Evolutionary conservation across 257 asterid species (phyloP).

Genomic region (Primulina eburnea): DNA sequence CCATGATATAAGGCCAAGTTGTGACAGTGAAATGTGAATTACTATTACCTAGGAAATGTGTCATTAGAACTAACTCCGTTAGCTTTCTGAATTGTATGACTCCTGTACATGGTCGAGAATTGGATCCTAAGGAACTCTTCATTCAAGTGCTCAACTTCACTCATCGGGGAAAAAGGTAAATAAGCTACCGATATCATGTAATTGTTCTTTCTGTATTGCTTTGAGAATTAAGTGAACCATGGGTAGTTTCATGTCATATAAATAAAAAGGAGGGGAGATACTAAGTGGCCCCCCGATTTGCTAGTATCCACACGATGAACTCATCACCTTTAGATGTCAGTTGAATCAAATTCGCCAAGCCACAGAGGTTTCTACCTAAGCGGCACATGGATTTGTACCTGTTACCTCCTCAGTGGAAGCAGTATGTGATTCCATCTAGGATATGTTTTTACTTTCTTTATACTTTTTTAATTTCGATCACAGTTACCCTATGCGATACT

Average conservation of each 20-base stretch:
- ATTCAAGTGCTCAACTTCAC: background rate
- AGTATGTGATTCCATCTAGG: background rate
- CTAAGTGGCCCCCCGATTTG: background rate
- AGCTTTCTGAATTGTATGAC: background rate
- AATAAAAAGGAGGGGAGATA: background rate
- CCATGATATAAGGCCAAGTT: background rate
- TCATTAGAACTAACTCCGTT: too few species aligned
- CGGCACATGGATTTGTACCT: background rate
- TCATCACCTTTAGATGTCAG: background rate
- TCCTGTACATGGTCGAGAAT: background rate
- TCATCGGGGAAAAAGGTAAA: background rate
- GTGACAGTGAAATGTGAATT: background rate
- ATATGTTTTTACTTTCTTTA: background rate
- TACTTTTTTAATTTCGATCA: background rate
- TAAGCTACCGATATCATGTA: background rate
- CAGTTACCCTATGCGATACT: background rate
- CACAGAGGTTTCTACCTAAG: background rate
- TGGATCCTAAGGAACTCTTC: background rate
- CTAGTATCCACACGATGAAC: background rate
- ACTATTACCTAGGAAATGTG: background rate
- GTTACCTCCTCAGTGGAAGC: background rate
- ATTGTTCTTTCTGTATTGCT: background rate
- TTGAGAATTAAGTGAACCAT: background rate
- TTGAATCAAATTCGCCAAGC: background rate
- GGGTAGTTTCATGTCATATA: background rate